These are phyloP conservation scores for Phytophthora cactorum DNA, from an alignment of 352 stramenopile genomes.

Conservation along the genomic window DNA sequence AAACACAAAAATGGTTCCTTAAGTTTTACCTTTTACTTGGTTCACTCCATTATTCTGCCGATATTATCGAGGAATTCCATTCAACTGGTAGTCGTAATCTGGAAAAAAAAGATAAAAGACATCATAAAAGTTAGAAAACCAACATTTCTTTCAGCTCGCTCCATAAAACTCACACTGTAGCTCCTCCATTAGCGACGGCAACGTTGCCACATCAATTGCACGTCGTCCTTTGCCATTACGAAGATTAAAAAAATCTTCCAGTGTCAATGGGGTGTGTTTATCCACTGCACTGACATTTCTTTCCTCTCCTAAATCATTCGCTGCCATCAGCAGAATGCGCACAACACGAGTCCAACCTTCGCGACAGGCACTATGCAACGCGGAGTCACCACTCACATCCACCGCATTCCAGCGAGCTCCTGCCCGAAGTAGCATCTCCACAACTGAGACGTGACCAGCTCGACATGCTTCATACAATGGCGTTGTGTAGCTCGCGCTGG, in stretches of 20 bases:
- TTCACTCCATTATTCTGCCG: too few species aligned
- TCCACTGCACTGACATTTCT: not conserved
- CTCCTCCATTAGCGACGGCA: constrained; percentile 38
- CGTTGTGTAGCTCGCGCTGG: constrained; percentile 44
- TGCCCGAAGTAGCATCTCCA: constrained; percentile 42
- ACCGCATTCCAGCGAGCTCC: constrained; percentile 46
- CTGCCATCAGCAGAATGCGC: constrained; percentile 48
- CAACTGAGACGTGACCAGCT: constrained; percentile 45
- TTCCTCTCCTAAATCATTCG: constrained; percentile 23
- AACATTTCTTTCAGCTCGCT: too few species aligned
- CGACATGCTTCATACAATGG: constrained; percentile 67
- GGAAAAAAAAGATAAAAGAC: too few species aligned
- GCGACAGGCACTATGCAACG: constrained; percentile 63
- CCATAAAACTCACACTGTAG: constrained; percentile 25
- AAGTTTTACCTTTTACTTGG: too few species aligned
- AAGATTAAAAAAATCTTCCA: constrained; percentile 47
- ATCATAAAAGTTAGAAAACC: too few species aligned
- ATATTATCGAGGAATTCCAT: too few species aligned
- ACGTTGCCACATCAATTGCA: constrained; percentile 55
- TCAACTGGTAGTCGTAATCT: too few species aligned
- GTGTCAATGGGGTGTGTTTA: constrained; percentile 1
- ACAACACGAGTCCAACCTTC: constrained; percentile 47
- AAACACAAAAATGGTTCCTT: too few species aligned
- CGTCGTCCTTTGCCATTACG: constrained; percentile 52
- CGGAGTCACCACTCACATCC: constrained; percentile 56